Evolutionary conservation across 768 basidiomycete genomes (phyloP).

Genomic region (Tephrocybe sp.): DNA sequence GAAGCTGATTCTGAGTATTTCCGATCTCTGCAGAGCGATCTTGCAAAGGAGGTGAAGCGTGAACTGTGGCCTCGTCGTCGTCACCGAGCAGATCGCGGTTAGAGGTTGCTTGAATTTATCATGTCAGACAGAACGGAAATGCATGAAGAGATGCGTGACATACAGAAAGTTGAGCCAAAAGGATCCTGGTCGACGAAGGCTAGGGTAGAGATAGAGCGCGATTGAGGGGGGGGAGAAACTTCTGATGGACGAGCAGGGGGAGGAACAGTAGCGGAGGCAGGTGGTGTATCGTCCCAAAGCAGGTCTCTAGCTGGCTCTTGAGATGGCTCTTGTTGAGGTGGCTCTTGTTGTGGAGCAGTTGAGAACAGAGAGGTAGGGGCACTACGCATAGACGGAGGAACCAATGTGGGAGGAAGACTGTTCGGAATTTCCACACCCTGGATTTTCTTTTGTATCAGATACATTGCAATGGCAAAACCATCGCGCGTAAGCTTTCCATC

Average conservation of each 20-base stretch:
- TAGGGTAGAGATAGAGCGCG: conserved; percentile 22
- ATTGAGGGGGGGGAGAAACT: conserved; percentile 17
- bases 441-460: conserved; percentile 86
- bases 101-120: conserved; percentile 9
- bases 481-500: conserved; percentile 86
- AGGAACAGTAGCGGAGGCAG: conserved; percentile 39
- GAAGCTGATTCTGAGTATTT: conserved; percentile 81
- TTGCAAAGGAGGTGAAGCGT: conserved; percentile 50
- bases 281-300: conserved; percentile 57
- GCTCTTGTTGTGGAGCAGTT: conserved; percentile 36
- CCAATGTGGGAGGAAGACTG: conserved; percentile 64
- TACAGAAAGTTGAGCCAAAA: conserved; percentile 40
- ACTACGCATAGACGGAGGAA: conserved; percentile 79
- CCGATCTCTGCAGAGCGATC: conserved; percentile 86
- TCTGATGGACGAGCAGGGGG: conserved; percentile 36
- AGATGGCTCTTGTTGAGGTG: conserved; percentile 38
- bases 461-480: conserved; percentile 93
- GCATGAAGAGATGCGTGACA: conserved; percentile 16
- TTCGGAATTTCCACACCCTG: conserved; percentile 75
- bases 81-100: conserved; percentile 66
- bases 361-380: conserved; percentile 37
- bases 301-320: conserved; percentile 42
- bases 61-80: conserved; percentile 55
- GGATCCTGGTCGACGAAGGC: conserved; percentile 40
- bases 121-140: background rate